Percentiles rank a stretch among this genome's conserved stretches.
phyloP scores from a whole-genome alignment of 2,329 filamentous ascomycete species.

The Curvularia hawaiiensis region DNA sequence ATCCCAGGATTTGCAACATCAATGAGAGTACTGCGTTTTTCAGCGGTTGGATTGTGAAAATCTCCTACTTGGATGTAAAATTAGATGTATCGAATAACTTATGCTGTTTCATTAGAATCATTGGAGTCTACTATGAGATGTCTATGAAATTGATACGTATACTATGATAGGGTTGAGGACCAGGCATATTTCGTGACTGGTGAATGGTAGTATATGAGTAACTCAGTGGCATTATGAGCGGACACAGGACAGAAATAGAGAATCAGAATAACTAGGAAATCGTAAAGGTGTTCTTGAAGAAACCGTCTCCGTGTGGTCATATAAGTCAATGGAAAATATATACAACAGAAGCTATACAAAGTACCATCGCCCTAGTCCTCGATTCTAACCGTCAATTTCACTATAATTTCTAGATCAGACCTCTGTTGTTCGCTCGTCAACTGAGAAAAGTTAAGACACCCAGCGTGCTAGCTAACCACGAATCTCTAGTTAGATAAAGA shows the following conservation, averaged over 20 bases:
- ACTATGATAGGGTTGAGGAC: neutral
- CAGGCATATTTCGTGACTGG: neutral
- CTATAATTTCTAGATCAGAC: neutral
- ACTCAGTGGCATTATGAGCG: neutral
- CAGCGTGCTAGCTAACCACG: no score
- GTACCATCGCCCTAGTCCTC: neutral
- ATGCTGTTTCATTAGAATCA: neutral
- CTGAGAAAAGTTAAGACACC: no score
- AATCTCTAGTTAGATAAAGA: no score
- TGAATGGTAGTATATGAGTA: neutral
- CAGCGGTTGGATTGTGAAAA: neutral
- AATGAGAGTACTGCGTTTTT: neutral
- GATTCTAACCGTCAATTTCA: neutral
- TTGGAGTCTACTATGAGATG: neutral
- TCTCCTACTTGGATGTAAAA: neutral
- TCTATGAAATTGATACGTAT: neutral
- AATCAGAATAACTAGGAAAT: no score
- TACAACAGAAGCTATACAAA: neutral
- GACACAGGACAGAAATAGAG: neutral
- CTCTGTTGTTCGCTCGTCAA: no score
- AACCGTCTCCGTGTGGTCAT: fast-evolving
- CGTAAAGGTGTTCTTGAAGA: neutral
- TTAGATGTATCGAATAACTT: neutral
- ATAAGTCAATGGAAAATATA: neutral
- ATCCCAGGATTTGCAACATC: neutral